These are phyloP conservation scores for Candida loeiensis DNA, from an alignment of 805 yeast genomes.

Conservation along the genomic window DNA sequence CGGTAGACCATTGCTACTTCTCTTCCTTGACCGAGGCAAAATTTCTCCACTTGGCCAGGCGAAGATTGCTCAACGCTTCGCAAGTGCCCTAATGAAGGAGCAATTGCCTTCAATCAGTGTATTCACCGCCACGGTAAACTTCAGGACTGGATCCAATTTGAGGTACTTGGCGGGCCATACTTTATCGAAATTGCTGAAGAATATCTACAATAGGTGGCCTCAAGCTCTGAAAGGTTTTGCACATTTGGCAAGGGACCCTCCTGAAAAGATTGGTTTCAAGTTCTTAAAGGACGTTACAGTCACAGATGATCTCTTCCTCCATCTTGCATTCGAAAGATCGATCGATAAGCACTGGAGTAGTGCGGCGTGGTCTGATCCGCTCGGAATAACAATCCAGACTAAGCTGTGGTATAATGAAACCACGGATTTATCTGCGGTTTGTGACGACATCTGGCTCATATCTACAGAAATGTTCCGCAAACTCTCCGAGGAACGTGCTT, in stretches of 20 bases:
- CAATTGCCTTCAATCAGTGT: slow-evolving; percentile 39
- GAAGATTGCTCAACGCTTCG: slow-evolving; percentile 46
- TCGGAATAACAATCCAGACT: slow-evolving; percentile 58
- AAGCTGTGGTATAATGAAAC: slow-evolving; percentile 55
- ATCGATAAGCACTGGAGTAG: slow-evolving; percentile 79
- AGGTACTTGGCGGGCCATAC: slow-evolving; percentile 32
- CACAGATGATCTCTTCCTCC: slow-evolving; percentile 73
- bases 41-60: slow-evolving; percentile 47
- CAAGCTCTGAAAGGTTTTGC: slow-evolving; percentile 24
- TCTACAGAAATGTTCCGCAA: slow-evolving; percentile 45
- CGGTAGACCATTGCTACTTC: slow-evolving; percentile 46
- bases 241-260: slow-evolving; percentile 36
- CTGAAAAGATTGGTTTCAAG: slow-evolving; percentile 34
- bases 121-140: slow-evolving; percentile 19
- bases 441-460: slow-evolving; percentile 64
- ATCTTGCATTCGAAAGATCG: slow-evolving; percentile 81
- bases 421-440: slow-evolving; percentile 41
- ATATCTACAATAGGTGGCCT: slow-evolving; percentile 59
- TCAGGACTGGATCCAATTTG: slow-evolving; percentile 9
- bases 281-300: slow-evolving; percentile 26
- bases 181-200: slow-evolving; percentile 45
- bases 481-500: slow-evolving; percentile 28
- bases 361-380: slow-evolving; percentile 87
- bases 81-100: slow-evolving; percentile 31
- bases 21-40: slow-evolving; percentile 45